These are phyloP conservation scores for Asterochloris sp. DNA, from an alignment of 139 green algal species.

Conservation along the genomic window DNA sequence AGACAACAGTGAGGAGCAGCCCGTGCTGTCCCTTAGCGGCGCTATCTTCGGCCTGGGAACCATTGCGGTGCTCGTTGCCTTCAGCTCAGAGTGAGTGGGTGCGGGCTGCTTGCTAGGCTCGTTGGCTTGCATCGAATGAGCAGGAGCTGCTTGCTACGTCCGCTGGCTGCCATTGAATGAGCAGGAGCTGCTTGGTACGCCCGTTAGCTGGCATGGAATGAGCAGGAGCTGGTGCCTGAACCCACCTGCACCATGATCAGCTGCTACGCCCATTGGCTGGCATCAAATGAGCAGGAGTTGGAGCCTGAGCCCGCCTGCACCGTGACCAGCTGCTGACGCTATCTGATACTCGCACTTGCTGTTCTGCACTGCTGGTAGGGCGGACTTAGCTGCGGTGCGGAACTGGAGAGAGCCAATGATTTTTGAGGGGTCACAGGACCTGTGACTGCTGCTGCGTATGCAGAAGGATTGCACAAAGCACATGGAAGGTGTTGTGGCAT, in stretches of 20 bases:
- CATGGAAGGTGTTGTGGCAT: too few relatives aligned
- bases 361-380: too few relatives aligned
- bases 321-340: too few relatives aligned
- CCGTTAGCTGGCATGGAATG: neutral
- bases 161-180: neutral
- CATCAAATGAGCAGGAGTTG: neutral
- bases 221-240: neutral
- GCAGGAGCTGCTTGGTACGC: neutral
- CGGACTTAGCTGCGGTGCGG: too few relatives aligned
- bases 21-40: constrained; percentile 52
- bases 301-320: neutral
- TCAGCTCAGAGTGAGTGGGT: neutral
- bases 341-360: too few relatives aligned
- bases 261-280: too few relatives aligned
- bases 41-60: constrained; percentile 42
- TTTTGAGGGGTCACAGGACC: too few relatives aligned
- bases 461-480: too few relatives aligned
- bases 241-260: neutral
- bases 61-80: constrained; percentile 44
- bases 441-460: too few relatives aligned
- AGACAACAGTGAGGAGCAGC: neutral
- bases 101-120: neutral
- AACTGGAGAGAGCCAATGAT: too few relatives aligned
- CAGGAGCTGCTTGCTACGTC: neutral
- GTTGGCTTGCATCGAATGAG: neutral